phyloP scores from a whole-genome alignment of 371 early-diverging fungal species.

The Chytridium lagenaria region DNA sequence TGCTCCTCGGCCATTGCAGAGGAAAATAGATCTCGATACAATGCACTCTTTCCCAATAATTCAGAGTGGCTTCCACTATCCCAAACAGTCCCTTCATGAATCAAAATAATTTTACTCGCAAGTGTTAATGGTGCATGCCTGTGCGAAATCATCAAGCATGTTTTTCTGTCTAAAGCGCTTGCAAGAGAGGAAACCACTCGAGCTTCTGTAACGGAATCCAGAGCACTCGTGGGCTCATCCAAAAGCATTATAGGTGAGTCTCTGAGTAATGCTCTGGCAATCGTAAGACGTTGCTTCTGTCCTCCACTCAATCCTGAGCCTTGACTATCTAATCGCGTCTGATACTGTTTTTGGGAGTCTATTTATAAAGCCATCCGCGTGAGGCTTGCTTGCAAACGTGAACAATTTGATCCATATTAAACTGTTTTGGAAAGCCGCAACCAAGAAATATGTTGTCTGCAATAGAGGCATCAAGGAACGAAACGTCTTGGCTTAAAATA shows the following conservation, averaged over 20 bases:
- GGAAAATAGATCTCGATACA: not conserved
- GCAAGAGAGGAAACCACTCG: slow-evolving; percentile 7
- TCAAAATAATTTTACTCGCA: slow-evolving; percentile 17
- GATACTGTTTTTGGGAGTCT: slow-evolving; percentile 59
- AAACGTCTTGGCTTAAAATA: slow-evolving; percentile 21
- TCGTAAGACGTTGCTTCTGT: slow-evolving; percentile 29
- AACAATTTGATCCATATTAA: slow-evolving; percentile 1
- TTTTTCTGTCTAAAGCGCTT: not conserved
- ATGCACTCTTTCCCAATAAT: not conserved
- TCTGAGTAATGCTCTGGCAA: slow-evolving; percentile 26
- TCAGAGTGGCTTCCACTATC: not conserved
- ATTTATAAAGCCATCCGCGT: slow-evolving; percentile 73
- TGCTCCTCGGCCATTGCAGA: not conserved
- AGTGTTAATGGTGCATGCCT: not conserved
- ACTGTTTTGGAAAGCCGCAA: not conserved
- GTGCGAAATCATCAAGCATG: slow-evolving; percentile 30
- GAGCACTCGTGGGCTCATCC: slow-evolving; percentile 34
- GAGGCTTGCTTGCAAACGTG: slow-evolving; percentile 49
- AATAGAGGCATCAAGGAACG: slow-evolving; percentile 21
- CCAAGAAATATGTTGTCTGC: slow-evolving; percentile 30
- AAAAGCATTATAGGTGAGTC: slow-evolving; percentile 1
- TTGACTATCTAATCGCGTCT: slow-evolving; percentile 52
- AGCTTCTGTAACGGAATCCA: slow-evolving; percentile 25
- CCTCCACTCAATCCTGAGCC: slow-evolving; percentile 30
- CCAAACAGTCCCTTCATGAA: not conserved